phyloP scores from a whole-genome alignment of 352 stramenopile species.

The Aphanomyces cochlioides region DNA sequence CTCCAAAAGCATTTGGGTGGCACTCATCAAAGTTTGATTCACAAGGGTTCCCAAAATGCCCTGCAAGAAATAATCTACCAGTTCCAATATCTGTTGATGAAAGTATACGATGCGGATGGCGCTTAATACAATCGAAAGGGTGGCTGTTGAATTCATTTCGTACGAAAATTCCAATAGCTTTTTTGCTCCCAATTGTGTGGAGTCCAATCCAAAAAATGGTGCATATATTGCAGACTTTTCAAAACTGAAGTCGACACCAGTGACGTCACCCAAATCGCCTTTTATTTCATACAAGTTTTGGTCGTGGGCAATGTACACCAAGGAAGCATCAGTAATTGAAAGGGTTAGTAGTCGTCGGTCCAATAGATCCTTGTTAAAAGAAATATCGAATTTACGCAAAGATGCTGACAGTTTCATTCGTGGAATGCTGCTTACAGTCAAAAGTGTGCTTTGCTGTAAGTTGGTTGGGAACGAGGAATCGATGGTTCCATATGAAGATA shows the following conservation, averaged over 20 bases:
- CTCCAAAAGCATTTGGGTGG: conserved; percentile 67
- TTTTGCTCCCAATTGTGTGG: conserved; percentile 29
- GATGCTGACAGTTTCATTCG: conserved; percentile 43
- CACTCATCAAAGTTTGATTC: conserved; percentile 60
- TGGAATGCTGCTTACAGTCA: background rate
- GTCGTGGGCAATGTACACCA: conserved; percentile 44
- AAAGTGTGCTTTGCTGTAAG: background rate
- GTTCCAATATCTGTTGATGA: conserved; percentile 79
- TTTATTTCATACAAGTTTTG: conserved; percentile 25
- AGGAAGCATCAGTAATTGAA: conserved; percentile 49
- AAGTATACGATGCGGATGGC: conserved; percentile 77
- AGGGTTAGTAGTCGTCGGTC: conserved; percentile 62
- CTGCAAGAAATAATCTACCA: conserved; percentile 80
- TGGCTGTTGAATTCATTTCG: conserved; percentile 29
- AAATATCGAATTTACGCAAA: conserved; percentile 68
- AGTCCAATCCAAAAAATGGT: conserved; percentile 61
- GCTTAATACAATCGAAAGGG: conserved; percentile 53
- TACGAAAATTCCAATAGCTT: conserved; percentile 15
- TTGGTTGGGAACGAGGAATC: background rate
- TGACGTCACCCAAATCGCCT: conserved; percentile 67
- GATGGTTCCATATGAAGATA: conserved; percentile 42
- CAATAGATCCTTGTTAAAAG: conserved; percentile 79
- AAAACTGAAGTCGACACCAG: conserved; percentile 66
- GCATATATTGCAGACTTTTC: conserved; percentile 62
- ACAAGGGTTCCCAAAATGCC: conserved; percentile 70